phyloP scores from a whole-genome alignment of 129 eudicot species.

The Chrysanthemum lavandulifolium region DNA sequence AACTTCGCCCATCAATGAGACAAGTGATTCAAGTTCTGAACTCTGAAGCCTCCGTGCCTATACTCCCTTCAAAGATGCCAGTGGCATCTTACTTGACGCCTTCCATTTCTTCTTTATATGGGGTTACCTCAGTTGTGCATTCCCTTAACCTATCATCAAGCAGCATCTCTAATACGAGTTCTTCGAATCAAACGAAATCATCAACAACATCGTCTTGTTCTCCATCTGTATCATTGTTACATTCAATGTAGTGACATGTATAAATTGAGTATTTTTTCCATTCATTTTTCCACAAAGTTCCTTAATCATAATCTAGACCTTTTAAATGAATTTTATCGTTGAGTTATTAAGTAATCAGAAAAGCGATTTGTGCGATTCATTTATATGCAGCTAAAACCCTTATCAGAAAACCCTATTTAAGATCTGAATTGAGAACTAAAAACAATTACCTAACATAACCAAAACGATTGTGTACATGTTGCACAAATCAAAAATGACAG shows the following conservation, averaged over 20 bases:
- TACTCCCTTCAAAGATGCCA: slow-evolving; percentile 27
- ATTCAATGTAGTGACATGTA: not conserved
- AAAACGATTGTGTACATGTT: too few relatives aligned
- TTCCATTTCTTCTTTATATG: not conserved
- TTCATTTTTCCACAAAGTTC: too few relatives aligned
- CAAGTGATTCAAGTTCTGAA: slow-evolving; percentile 34
- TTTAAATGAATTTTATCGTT: too few relatives aligned
- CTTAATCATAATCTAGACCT: too few relatives aligned
- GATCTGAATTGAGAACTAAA: too few relatives aligned
- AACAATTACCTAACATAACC: too few relatives aligned
- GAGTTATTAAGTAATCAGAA: too few relatives aligned
- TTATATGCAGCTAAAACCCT: too few relatives aligned
- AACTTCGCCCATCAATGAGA: slow-evolving; percentile 33
- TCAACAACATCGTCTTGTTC: slow-evolving; percentile 6
- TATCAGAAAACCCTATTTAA: too few relatives aligned
- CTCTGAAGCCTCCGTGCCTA: slow-evolving; percentile 31
- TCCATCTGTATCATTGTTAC: slow-evolving; percentile 18
- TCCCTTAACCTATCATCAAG: slow-evolving; percentile 6
- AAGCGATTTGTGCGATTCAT: too few relatives aligned
- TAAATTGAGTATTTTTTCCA: not conserved
- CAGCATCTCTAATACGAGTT: slow-evolving; percentile 5
- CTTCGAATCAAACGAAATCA: not conserved
- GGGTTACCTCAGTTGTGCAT: not conserved
- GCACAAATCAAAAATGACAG: too few relatives aligned
- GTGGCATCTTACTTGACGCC: not conserved